phyloP scores from a whole-genome alignment of 495 filamentous ascomycete genomes.

The Aspergillus homomorphus region DNA sequence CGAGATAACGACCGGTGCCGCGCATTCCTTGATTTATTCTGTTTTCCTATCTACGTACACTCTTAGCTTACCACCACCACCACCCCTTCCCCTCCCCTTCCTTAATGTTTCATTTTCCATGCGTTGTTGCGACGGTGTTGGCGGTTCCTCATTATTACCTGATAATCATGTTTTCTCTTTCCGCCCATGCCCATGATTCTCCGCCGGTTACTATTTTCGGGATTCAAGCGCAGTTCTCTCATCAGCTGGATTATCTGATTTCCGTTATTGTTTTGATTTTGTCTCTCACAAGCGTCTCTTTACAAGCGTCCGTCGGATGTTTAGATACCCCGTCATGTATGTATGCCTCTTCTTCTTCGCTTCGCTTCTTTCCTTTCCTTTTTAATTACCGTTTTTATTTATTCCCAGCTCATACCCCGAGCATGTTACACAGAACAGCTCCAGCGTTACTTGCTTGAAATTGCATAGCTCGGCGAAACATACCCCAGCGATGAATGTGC shows the following conservation, averaged over 20 bases:
- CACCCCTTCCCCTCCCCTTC: slow-evolving; percentile 1
- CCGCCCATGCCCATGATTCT: background rate
- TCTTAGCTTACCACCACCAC: background rate
- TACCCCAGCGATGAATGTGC: slow-evolving; percentile 10
- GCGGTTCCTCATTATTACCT: slow-evolving; percentile 2
- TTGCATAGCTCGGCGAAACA: slow-evolving; percentile 21
- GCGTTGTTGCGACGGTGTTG: slow-evolving; percentile 18
- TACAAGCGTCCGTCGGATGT: slow-evolving; percentile 7
- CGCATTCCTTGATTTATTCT: slow-evolving; percentile 1
- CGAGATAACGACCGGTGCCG: background rate
- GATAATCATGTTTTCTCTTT: background rate
- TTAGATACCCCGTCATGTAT: slow-evolving; percentile 29
- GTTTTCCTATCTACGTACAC: background rate
- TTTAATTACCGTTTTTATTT: slow-evolving; percentile 3
- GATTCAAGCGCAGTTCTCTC: background rate
- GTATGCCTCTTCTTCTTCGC: slow-evolving; percentile 3
- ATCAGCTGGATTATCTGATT: background rate
- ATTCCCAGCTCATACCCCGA: slow-evolving; percentile 20
- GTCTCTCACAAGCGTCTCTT: background rate
- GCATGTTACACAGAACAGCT: slow-evolving; percentile 22
- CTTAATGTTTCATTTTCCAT: slow-evolving; percentile 8
- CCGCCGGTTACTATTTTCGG: slow-evolving; percentile 6
- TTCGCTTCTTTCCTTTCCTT: background rate
- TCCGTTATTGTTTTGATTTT: slow-evolving; percentile 3
- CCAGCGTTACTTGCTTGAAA: slow-evolving; percentile 16